These are phyloP conservation scores for Calendula officinalis DNA, from an alignment of 129 eudicot species.

Conservation along the genomic window DNA sequence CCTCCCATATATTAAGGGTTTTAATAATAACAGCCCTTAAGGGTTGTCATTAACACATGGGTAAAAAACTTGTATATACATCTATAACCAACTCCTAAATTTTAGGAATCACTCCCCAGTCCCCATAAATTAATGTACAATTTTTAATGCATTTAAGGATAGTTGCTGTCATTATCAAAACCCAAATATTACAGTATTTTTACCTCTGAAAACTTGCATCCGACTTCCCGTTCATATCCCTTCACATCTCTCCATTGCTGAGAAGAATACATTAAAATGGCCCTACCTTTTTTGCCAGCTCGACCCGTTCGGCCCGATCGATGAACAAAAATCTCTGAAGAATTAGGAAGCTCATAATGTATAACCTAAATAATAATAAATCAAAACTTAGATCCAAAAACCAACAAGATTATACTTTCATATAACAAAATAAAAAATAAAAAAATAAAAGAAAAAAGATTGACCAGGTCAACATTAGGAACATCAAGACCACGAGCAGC, in stretches of 20 bases:
- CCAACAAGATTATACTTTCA: neutral
- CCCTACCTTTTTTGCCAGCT: constrained; percentile 92
- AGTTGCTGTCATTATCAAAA: no score
- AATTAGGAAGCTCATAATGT: constrained; percentile 82
- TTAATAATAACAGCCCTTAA: no score
- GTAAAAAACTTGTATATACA: neutral
- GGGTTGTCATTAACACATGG: neutral
- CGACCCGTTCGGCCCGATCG: constrained; percentile 96
- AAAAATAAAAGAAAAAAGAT: constrained; percentile 12
- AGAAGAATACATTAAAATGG: constrained; percentile 67
- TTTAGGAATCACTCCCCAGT: no score
- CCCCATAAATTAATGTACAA: no score
- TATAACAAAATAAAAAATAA: neutral
- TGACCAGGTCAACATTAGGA: constrained; percentile 94
- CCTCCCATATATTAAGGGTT: neutral
- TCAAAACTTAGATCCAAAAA: neutral
- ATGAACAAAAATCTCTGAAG: constrained; percentile 85
- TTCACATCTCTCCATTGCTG: constrained; percentile 67
- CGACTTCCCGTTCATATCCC: constrained; percentile 74
- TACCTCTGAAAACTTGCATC: constrained; percentile 79
- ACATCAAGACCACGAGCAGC: constrained; percentile 99
- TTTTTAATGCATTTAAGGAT: no score
- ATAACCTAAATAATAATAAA: constrained; percentile 40
- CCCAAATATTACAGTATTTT: no score
- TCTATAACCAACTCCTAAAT: no score